Conservation (phyloP, 108 stramenopile species). For the Tribonema minus region DNA sequence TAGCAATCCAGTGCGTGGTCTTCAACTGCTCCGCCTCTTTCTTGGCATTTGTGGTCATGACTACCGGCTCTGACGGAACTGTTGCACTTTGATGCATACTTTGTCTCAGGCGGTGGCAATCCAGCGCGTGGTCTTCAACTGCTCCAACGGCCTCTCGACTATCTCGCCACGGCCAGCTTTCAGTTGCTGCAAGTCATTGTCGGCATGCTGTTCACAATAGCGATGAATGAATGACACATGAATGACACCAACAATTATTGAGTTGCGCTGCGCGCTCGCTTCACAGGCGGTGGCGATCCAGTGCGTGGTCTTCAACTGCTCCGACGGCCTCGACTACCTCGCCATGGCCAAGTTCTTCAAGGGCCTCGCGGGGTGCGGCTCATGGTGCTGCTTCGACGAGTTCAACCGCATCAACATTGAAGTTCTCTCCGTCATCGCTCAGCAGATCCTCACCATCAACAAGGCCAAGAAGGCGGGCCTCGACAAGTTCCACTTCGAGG, state of each 20-base stretch:
- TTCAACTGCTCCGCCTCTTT: too few species aligned
- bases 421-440: constrained; percentile 66
- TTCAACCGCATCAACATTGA: constrained; percentile 71
- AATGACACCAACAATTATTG: too few species aligned
- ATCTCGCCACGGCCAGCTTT: constrained; percentile 67
- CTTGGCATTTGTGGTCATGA: too few species aligned
- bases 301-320: constrained; percentile 72
- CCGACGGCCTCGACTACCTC: constrained; percentile 63
- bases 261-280: too few species aligned
- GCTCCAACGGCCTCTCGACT: constrained; percentile 66
- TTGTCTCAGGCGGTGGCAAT: neutral
- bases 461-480: constrained; percentile 58
- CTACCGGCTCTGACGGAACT: too few species aligned
- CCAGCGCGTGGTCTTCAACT: constrained; percentile 71
- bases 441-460: constrained; percentile 67
- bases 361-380: constrained; percentile 66
- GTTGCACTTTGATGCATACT: too few species aligned
- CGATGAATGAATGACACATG: too few species aligned
- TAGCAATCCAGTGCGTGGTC: constrained; percentile 61
- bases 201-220: too few species aligned
- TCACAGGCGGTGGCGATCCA: constrained; percentile 32
- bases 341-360: constrained; percentile 73
- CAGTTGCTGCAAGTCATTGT: too few species aligned
- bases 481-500: constrained; percentile 66
- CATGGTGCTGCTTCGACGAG: constrained; percentile 71